phyloP scores from a whole-genome alignment of 371 early-diverging fungal genomes.

The Mortierella sp. region DNA sequence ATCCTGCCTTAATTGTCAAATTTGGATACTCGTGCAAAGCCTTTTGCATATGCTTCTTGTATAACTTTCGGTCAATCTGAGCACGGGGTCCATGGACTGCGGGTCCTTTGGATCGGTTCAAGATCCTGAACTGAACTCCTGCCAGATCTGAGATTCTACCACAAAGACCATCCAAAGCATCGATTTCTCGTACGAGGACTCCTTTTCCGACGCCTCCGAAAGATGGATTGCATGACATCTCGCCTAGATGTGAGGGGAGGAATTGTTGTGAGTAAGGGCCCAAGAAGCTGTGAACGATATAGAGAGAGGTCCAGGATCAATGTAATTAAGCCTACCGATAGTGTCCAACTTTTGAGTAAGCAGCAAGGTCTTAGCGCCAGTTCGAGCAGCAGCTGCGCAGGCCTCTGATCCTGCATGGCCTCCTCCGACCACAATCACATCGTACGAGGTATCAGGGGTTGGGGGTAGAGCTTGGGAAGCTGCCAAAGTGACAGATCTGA shows the following conservation, averaged over 20 bases:
- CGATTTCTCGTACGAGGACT: constrained; percentile 83
- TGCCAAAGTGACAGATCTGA: constrained; percentile 47
- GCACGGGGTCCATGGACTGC: constrained; percentile 92
- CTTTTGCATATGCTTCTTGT: constrained; percentile 81
- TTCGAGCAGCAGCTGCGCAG: constrained; percentile 85
- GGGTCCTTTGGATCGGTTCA: constrained; percentile 89
- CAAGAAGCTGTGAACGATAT: background rate
- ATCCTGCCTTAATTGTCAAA: constrained; percentile 76
- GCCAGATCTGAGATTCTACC: constrained; percentile 83
- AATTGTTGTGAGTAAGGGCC: background rate
- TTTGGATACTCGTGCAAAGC: constrained; percentile 76
- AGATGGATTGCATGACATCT: constrained; percentile 92
- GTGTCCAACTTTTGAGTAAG: constrained; percentile 86
- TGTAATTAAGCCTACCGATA: constrained; percentile 63
- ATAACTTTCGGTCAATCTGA: constrained; percentile 86
- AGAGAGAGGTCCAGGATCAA: background rate
- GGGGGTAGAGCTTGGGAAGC: constrained; percentile 47
- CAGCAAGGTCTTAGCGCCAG: constrained; percentile 81
- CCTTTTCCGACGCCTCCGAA: constrained; percentile 93
- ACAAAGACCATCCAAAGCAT: constrained; percentile 89
- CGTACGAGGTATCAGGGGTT: constrained; percentile 60
- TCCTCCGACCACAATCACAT: constrained; percentile 88
- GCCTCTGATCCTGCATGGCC: constrained; percentile 93
- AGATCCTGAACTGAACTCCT: constrained; percentile 90
- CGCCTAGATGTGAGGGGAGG: constrained; percentile 63